These are phyloP conservation scores for Candolleomyces eurysporus DNA, from an alignment of 768 basidiomycete genomes.

Conservation along the genomic window DNA sequence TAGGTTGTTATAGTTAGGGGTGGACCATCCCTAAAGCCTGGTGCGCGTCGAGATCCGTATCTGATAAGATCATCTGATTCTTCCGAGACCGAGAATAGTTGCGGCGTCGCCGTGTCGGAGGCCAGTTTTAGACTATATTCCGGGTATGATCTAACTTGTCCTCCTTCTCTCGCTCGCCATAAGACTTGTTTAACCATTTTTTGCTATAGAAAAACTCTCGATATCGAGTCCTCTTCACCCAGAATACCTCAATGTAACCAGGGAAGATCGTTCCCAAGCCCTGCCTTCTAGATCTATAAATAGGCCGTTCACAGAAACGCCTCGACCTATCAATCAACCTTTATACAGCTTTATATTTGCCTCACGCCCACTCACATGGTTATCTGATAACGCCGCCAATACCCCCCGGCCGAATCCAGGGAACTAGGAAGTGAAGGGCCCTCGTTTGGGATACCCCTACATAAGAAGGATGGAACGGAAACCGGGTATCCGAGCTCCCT, in stretches of 20 bases:
- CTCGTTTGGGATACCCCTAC: background rate
- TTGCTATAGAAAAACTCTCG: too few species aligned
- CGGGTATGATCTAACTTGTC: too few species aligned
- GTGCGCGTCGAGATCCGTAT: conserved; percentile 6
- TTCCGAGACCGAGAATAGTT: background rate
- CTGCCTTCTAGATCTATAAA: too few species aligned
- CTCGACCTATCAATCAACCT: background rate
- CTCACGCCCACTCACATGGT: conserved; percentile 3
- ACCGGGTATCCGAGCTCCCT: too few species aligned
- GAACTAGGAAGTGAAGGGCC: background rate
- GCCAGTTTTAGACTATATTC: background rate
- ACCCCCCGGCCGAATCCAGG: background rate
- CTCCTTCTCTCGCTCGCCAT: too few species aligned
- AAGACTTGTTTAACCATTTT: too few species aligned
- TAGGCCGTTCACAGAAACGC: background rate
- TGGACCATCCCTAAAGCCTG: background rate
- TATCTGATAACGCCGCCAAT: conserved; percentile 18
- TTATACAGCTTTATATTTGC: background rate
- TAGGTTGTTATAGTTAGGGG: too few species aligned
- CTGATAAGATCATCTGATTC: conserved; percentile 15
- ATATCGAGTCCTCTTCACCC: too few species aligned
- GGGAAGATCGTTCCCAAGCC: too few species aligned
- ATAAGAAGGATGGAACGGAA: background rate
- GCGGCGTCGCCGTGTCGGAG: conserved; percentile 3
- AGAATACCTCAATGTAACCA: too few species aligned